Base-by-base conservation (phyloP, 148 eudicot species). In the Heliosperma pusillum region DNA sequence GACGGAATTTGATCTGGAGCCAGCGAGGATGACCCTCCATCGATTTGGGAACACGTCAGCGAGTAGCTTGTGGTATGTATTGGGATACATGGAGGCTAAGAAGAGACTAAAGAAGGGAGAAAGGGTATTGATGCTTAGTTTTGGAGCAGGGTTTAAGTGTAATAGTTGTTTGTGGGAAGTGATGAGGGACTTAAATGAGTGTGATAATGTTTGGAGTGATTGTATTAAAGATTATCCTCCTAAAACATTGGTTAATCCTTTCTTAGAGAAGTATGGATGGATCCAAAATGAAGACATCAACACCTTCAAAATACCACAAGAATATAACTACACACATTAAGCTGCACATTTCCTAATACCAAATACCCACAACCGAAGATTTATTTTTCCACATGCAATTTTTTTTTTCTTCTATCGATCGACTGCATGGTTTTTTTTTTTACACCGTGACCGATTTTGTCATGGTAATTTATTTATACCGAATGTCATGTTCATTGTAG, bases 161-260 rank as follows among this genome's bases (percentile, higher is more conserved):
- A 90, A 90, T 29, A 90, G 91, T 61, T 87, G 90, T 62, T 25
- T 90, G 75, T 90, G 90, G 96, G 92, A 90, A 57, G 92, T 90
- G 30, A 75, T 87, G 4, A 78, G 88, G 63, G 92, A 88, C 59
- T 79, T 90, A 78, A 86, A 77, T 19, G 72, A 42, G 33, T 24
- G 72, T 69, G 76, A 60, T 0, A 88, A 85, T 80, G 92, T 83
- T 2, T 90, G 96, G 92, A 80, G 73, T 6, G 85, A 85, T 53
- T 84, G 86, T 56, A 85, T 90, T 40, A 79, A 70, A 2, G 45
- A 72, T 5, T 88, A 90, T 47, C 96, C 96, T 33, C 74, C 76
- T 30, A 74, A 82, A 60, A 83, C 52, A 21, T 12, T 77, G 59
- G 78, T 70, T 26, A 90, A 85, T 66, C 92, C 92, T 58, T 90